Percentiles rank a stretch among this genome's conserved stretches.
phyloP scores from a whole-genome alignment of 106 monocot genomes.

The Phalaenopsis equestris region DNA sequence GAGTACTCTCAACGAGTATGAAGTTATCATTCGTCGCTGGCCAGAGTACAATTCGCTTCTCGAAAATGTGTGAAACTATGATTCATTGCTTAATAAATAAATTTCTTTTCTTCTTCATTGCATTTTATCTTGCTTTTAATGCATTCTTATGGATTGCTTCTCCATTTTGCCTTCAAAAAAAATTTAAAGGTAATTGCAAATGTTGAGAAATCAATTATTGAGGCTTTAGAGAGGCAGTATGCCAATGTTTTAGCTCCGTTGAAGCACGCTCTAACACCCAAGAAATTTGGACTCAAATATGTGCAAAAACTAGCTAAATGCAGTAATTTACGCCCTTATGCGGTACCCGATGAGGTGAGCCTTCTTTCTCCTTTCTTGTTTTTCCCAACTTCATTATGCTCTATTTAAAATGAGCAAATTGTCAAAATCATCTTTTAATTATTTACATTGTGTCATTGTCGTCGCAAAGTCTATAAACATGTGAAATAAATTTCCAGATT shows the following conservation, averaged over 20 bases:
- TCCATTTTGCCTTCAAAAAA: slow-evolving; percentile 7
- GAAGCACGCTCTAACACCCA: slow-evolving; percentile 71
- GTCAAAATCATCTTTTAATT: too few relatives aligned
- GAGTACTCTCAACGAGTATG: slow-evolving; percentile 80
- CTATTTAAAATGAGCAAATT: too few relatives aligned
- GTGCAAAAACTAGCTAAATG: slow-evolving; percentile 90
- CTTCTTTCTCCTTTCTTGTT: background rate
- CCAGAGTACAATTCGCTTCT: slow-evolving; percentile 81
- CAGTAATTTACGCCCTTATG: slow-evolving; percentile 49
- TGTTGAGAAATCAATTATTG: slow-evolving; percentile 84
- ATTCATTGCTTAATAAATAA: background rate
- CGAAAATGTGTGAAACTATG: slow-evolving; percentile 60
- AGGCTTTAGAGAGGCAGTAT: slow-evolving; percentile 89
- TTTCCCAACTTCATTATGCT: background rate
- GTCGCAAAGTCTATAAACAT: too few relatives aligned
- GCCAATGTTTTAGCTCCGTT: slow-evolving; percentile 78
- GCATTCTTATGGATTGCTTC: slow-evolving; percentile 2
- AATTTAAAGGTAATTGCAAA: slow-evolving; percentile 82
- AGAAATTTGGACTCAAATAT: slow-evolving; percentile 95
- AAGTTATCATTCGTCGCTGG: slow-evolving; percentile 91
- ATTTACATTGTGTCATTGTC: too few relatives aligned
- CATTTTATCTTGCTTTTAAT: background rate
- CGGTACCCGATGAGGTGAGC: slow-evolving; percentile 68
- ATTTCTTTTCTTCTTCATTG: background rate
- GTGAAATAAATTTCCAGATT: too few relatives aligned